phyloP scores from a whole-genome alignment of 352 stramenopile species.

The Phytophthora kernoviae region DNA sequence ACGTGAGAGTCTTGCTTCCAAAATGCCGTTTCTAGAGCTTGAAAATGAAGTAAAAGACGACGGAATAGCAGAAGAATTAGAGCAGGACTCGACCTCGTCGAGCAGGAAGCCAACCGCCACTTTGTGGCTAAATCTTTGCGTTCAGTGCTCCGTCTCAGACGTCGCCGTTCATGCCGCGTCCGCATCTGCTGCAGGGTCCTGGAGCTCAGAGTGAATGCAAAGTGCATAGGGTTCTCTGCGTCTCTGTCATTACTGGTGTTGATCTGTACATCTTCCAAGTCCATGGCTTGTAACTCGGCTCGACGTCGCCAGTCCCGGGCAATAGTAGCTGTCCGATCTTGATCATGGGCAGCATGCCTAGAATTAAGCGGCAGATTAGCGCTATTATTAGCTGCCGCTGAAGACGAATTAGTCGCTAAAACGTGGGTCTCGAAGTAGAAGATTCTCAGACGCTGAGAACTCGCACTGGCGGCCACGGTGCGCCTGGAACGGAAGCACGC shows the following conservation, averaged over 20 bases:
- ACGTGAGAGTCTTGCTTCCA: slow-evolving; percentile 22
- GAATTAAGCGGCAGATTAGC: slow-evolving; percentile 4
- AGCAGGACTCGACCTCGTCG: too few species aligned
- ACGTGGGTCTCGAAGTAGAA: slow-evolving; percentile 69
- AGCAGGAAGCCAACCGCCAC: slow-evolving; percentile 57
- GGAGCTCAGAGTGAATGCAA: slow-evolving; percentile 51
- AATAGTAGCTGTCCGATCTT: slow-evolving; percentile 6
- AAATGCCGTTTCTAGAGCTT: slow-evolving; percentile 1
- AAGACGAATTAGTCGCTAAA: slow-evolving; percentile 38
- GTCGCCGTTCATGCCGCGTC: slow-evolving; percentile 42
- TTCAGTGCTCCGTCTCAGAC: slow-evolving; percentile 32
- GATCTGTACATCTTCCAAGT: slow-evolving; percentile 27
- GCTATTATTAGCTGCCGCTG: slow-evolving; percentile 23
- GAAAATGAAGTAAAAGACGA: slow-evolving; percentile 9
- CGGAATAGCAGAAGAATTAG: slow-evolving; percentile 2
- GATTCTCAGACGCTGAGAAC: slow-evolving; percentile 24
- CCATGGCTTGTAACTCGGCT: slow-evolving; percentile 27
- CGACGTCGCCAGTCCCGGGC: slow-evolving; percentile 14
- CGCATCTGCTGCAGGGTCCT: slow-evolving; percentile 47
- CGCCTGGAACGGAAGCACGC: slow-evolving; percentile 48
- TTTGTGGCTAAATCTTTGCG: slow-evolving; percentile 49
- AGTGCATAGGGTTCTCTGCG: slow-evolving; percentile 26
- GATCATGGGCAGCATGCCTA: slow-evolving; percentile 11
- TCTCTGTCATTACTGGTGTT: not conserved
- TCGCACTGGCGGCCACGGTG: slow-evolving; percentile 20